phyloP scores from a whole-genome alignment of 371 early-diverging fungal genomes.

The Syncephalastrum sp. region DNA sequence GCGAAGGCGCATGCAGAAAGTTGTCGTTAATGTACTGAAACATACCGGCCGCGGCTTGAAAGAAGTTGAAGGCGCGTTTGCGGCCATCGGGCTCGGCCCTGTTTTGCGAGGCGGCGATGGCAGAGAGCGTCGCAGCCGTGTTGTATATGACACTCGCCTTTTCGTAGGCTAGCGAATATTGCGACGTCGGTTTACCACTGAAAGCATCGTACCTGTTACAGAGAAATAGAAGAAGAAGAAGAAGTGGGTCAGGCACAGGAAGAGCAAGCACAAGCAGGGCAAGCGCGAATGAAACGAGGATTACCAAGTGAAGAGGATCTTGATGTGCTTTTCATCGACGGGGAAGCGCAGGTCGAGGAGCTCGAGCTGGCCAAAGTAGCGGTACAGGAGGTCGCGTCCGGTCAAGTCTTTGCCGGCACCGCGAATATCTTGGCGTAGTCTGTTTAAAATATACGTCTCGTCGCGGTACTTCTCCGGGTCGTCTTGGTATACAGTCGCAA shows the following conservation, averaged over 20 bases:
- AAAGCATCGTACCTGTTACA: conserved; percentile 79
- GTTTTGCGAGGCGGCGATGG: conserved; percentile 68
- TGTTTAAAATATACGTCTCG: conserved; percentile 78
- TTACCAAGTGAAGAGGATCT: conserved; percentile 85
- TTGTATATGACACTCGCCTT: conserved; percentile 94
- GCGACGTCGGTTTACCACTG: conserved; percentile 47
- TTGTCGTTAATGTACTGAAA: conserved; percentile 93
- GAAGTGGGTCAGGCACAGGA: background rate
- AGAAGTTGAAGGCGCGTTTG: conserved; percentile 79
- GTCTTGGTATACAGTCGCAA: conserved; percentile 79
- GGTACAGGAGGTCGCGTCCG: conserved; percentile 88
- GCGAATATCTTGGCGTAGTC: conserved; percentile 90
- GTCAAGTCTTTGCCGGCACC: conserved; percentile 89
- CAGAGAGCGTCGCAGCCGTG: conserved; percentile 75
- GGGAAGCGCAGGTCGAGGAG: conserved; percentile 87
- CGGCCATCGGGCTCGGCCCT: conserved; percentile 70
- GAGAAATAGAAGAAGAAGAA: background rate
- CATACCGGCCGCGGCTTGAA: conserved; percentile 88
- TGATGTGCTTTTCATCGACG: conserved; percentile 84
- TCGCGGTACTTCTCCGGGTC: conserved; percentile 84
- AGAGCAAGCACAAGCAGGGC: background rate
- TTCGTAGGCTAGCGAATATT: conserved; percentile 91
- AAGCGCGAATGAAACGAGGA: background rate
- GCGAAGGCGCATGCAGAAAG: conserved; percentile 91
- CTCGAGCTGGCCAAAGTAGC: conserved; percentile 94